These are phyloP conservation scores for Paxillus rubicundulus DNA, from an alignment of 768 basidiomycete genomes.

Conservation along the genomic window DNA sequence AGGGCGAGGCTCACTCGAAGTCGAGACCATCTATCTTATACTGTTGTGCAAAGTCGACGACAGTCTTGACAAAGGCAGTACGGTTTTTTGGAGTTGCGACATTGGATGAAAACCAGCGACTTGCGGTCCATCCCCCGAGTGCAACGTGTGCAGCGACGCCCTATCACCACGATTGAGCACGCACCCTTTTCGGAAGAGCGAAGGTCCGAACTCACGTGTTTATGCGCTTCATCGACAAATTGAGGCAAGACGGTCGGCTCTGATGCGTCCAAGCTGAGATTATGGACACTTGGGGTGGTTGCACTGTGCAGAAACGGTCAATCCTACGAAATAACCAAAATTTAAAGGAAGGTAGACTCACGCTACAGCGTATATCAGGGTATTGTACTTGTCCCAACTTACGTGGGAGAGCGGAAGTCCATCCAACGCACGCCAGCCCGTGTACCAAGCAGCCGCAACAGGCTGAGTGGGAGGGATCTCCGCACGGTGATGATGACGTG, in stretches of 20 bases:
- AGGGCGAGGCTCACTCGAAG: conserved; percentile 29
- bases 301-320: conserved; percentile 18
- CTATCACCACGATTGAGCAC: conserved; percentile 22
- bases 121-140: too few relatives aligned
- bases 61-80: conserved; percentile 61
- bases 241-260: conserved; percentile 27
- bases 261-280: conserved; percentile 15
- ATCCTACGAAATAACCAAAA: background rate
- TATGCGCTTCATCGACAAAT: conserved; percentile 50
- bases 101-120: too few relatives aligned
- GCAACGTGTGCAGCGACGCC: too few relatives aligned
- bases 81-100: conserved; percentile 55
- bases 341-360: conserved; percentile 22
- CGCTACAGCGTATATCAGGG: conserved; percentile 69
- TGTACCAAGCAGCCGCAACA: too few relatives aligned
- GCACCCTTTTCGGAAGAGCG: too few relatives aligned
- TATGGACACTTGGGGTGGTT: conserved; percentile 33
- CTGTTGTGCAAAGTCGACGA: conserved; percentile 44
- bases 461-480: background rate
- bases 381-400: conserved; percentile 73
- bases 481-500: background rate
- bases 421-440: conserved; percentile 56
- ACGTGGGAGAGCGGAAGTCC: conserved; percentile 53
- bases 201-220: conserved; percentile 28
- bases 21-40: conserved; percentile 58